Evolutionary conservation across 805 yeast genomes (phyloP).

Genomic region (Lachancea thermotolerans): DNA sequence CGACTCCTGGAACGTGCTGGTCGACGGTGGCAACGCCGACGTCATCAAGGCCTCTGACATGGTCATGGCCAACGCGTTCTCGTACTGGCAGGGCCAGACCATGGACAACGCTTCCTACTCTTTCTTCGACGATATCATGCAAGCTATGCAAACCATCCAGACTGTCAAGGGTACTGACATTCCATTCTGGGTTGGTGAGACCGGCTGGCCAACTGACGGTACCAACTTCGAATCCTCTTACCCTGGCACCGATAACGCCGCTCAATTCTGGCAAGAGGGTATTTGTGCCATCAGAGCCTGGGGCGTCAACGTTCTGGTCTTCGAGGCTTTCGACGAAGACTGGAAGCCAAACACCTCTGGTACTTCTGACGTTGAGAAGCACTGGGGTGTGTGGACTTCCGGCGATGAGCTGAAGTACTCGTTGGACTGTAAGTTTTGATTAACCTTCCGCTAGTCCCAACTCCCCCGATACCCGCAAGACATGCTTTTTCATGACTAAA

Average conservation of each 20-base stretch:
- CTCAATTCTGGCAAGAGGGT: slow-evolving; percentile 77
- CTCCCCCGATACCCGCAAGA: background rate
- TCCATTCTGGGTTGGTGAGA: slow-evolving; percentile 93
- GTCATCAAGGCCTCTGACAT: slow-evolving; percentile 80
- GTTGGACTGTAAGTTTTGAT: slow-evolving; percentile 40
- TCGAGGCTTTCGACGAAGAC: slow-evolving; percentile 92
- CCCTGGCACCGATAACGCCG: slow-evolving; percentile 72
- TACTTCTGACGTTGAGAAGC: slow-evolving; percentile 77
- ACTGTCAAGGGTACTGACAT: slow-evolving; percentile 82
- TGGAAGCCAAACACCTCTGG: slow-evolving; percentile 95
- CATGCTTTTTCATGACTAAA: background rate
- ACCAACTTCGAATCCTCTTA: slow-evolving; percentile 56
- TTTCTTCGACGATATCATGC: slow-evolving; percentile 95
- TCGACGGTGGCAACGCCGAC: slow-evolving; percentile 63
- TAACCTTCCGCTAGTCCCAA: background rate
- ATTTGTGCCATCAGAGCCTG: slow-evolving; percentile 91
- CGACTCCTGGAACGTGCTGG: slow-evolving; percentile 91
- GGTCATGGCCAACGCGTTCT: slow-evolving; percentile 90
- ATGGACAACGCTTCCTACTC: slow-evolving; percentile 78
- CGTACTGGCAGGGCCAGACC: slow-evolving; percentile 98
- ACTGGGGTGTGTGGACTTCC: slow-evolving; percentile 86
- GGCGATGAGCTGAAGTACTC: slow-evolving; percentile 41
- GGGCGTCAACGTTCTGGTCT: slow-evolving; percentile 89
- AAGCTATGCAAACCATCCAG: slow-evolving; percentile 87
- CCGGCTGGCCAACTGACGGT: slow-evolving; percentile 95